Evolutionary conservation across 139 green algal species (phyloP).

Genomic region (Tetradesmus lagerheimii): DNA sequence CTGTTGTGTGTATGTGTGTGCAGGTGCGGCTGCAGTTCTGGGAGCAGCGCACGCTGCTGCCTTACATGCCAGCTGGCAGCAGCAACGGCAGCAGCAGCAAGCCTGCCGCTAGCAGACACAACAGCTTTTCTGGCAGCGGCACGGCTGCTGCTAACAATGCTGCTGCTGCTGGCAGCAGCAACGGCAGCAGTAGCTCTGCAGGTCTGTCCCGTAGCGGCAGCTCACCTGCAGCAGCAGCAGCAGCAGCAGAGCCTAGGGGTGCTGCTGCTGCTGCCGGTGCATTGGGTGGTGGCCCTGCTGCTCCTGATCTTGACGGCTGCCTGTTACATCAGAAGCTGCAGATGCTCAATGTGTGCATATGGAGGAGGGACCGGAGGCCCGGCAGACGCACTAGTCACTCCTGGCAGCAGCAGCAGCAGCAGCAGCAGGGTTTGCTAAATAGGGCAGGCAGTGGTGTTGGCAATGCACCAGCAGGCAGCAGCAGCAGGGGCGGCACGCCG

Average conservation of each 20-base stretch:
- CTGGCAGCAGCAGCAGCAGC: conserved; percentile 32
- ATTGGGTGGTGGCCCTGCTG: conserved; percentile 10
- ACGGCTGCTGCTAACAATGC: background rate
- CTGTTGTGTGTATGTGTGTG: background rate
- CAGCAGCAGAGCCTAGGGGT: background rate
- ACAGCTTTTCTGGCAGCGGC: background rate
- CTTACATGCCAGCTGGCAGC: conserved; percentile 64
- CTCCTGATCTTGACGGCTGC: conserved; percentile 65
- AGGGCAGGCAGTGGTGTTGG: background rate
- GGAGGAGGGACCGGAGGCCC: conserved; percentile 20
- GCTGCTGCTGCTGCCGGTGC: background rate
- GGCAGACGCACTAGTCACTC: background rate
- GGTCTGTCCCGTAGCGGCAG: conserved; percentile 29
- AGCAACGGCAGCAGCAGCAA: conserved; percentile 48
- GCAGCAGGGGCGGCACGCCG: background rate
- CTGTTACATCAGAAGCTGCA: conserved; percentile 92
- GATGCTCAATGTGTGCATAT: conserved; percentile 85
- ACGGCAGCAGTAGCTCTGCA: background rate
- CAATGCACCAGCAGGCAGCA: background rate
- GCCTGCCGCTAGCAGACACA: background rate
- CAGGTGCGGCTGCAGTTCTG: conserved; percentile 73
- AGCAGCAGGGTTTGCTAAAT: conserved; percentile 4
- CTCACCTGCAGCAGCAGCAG: background rate
- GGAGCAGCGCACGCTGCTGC: conserved; percentile 69
- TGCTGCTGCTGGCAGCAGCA: background rate